Evolutionary conservation across 192 early-diverging fungal species (phyloP), one percentile per base, ranked within the genome.

Genomic region (Coemansia sp.): DNA sequence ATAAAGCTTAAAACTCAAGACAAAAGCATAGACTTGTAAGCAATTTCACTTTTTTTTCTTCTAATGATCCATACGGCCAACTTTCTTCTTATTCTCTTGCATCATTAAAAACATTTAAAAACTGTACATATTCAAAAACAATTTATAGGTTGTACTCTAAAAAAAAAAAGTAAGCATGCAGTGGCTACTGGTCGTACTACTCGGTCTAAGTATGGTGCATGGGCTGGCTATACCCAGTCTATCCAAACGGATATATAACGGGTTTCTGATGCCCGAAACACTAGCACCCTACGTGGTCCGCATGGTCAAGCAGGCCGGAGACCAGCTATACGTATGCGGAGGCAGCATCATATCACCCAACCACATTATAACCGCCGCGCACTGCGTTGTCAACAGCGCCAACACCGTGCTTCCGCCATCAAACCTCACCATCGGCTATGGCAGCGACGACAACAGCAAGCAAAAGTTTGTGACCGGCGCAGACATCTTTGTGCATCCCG

Each of bases 321-420:
- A 8, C 2, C 3, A 26, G 37, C 21, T 61, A 14, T 56, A 42
- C 32, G 41, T 54, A 6, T 80, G 78, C 48, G 78, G 78, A 31
- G 71, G 68, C 23, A 66, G 55, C 6, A 52, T 81, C 6, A 52
- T 75, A 1, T 64, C 64, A 10, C 43, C 43, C 8, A 57, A 64
- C n/a, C 40, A 66, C 36, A 40, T 70, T 4, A 15, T 78, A 2
- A 79, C 71, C 0, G 65, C 68, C 2, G 72, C 62, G 0, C 67
- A 78, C 46, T 80, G 77, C 16, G 41, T 80, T 1, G 18, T 68
- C 7, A 56, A 59, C 46, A n/a, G 16, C 6, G 26, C 32, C 17
- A 45, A 56, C 39, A 12, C 15, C 7, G 39, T 34, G 0, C 11
- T 53, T 4, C 46, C 62, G 0, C 6, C 43, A 0, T 23, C 51